Base-by-base conservation (phyloP, 2,329 filamentous ascomycete genomes). In the Ambrosiella cleistominuta region DNA sequence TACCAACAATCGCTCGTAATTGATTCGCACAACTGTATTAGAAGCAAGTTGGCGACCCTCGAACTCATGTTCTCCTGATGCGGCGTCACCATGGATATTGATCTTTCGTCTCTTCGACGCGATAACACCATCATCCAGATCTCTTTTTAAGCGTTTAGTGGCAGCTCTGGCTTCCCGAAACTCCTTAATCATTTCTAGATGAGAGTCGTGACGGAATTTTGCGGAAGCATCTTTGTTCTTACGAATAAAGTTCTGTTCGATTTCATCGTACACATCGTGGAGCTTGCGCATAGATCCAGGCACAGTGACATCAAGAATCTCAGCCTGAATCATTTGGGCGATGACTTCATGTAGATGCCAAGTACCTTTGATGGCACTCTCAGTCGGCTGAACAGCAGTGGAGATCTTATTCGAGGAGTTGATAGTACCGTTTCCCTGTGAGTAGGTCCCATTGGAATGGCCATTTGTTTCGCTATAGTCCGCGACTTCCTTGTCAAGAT, bases 1-100 rank as follows among this genome's bases (percentile, higher is more conserved):
- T 8, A 96, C 86, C 6, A 84, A 74, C 60, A 88, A 87, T 68
- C 91, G 94, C 58, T 90, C 85, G 65, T 88, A 84, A 66, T 95
- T 96, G 57, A 96, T 75, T 36, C 84, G 81, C 54, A 97, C 74
- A 40, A 90, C 76, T 62, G 89, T 74, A 60, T 85, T 79, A 54
- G 81, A 78, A 63, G 81, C 77, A 47, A 81, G 68, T n/a, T 69
- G 70, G 13, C 71, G 70, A 27, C 71, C 69, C 58, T 76, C 72
- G 17, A 72, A 67, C 38, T 70, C 67, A 60, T 67, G 64, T 47
- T 66, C 64, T 37, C 69, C 69, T 51, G 62, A 53, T 66, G 64
- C 56, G 66, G 66, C 42, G 66, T 63, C 61, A 56, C 64, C 64
- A 55, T 76, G 76, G 59, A 79, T 75, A 7, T 73, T 68, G 7